phyloP scores from a whole-genome alignment of 306 rosid species.

The Lotus japonicus region DNA sequence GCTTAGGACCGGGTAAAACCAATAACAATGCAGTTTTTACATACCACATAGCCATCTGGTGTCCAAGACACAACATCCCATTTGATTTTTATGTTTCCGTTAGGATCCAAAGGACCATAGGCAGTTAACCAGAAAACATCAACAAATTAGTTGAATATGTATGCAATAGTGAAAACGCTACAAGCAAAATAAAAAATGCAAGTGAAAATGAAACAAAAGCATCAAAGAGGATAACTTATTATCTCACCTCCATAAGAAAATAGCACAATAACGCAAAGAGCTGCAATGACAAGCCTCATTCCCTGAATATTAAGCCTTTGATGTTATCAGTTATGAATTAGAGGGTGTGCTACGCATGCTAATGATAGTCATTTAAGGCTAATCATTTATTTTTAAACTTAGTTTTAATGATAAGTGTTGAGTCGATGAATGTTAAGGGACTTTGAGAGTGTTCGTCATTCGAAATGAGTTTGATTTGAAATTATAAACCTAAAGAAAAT shows the following conservation, averaged over 20 bases:
- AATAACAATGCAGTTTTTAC: slow-evolving; percentile 6
- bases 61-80: slow-evolving; percentile 99
- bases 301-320: slow-evolving; percentile 9
- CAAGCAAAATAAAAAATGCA: neutral
- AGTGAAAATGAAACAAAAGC: neutral
- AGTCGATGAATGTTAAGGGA: too few species aligned
- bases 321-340: slow-evolving; percentile 5
- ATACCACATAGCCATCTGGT: slow-evolving; percentile 90
- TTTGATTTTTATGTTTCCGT: slow-evolving; percentile 81
- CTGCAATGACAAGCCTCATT: slow-evolving; percentile 51
- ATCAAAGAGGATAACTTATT: neutral
- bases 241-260: slow-evolving; percentile 56
- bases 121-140: slow-evolving; percentile 40
- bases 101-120: slow-evolving; percentile 95
- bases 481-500: too few species aligned
- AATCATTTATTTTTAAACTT: too few species aligned
- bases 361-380: too few species aligned
- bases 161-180: neutral
- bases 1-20: too few species aligned
- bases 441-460: too few species aligned
- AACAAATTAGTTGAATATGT: neutral
- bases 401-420: too few species aligned
- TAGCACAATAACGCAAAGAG: slow-evolving; percentile 34
- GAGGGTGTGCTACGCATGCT: too few species aligned
- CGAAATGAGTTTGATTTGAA: too few species aligned